A percentile compares a stretch with the other conserved stretches of the same genome.
phyloP scores from a whole-genome alignment of 2,329 filamentous ascomycete genomes.

The Ceratocystiopsis brevicomis region DNA sequence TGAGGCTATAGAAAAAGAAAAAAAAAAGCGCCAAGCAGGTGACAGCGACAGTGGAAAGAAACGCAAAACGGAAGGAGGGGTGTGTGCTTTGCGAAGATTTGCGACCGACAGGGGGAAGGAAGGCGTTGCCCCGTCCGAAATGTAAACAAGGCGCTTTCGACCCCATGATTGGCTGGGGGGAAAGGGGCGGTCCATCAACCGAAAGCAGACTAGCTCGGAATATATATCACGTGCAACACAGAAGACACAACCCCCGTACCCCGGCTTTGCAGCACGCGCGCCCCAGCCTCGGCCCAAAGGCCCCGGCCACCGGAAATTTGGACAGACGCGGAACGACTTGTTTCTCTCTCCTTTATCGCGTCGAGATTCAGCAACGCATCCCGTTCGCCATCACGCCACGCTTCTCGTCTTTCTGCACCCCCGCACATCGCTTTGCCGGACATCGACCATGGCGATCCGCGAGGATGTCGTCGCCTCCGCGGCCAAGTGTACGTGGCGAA shows the following conservation, averaged over 20 bases:
- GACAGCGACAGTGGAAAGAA: background rate
- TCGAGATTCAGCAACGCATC: background rate
- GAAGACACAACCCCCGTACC: too few species aligned
- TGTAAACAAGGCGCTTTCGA: slow-evolving; percentile 9
- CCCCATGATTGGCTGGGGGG: slow-evolving; percentile 7
- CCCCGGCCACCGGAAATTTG: too few species aligned
- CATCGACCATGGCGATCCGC: slow-evolving; percentile 52
- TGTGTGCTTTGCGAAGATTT: background rate
- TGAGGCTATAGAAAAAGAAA: background rate
- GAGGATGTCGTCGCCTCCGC: slow-evolving; percentile 83
- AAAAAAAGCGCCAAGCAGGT: background rate
- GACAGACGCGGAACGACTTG: background rate
- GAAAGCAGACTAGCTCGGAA: background rate
- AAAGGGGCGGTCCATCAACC: background rate
- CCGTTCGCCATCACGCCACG: too few species aligned
- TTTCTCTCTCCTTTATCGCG: too few species aligned
- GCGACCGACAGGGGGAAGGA: background rate
- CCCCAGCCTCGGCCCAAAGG: too few species aligned
- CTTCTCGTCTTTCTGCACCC: background rate
- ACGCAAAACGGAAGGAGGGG: too few species aligned
- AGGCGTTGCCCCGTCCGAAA: slow-evolving; percentile 7
- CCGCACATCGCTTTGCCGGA: background rate
- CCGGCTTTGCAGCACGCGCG: too few species aligned
- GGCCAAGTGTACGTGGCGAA: slow-evolving; percentile 27
- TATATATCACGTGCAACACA: background rate